Conservation (phyloP, 2,329 filamentous ascomycete species). For the Malbranchea zuffiana region DNA sequence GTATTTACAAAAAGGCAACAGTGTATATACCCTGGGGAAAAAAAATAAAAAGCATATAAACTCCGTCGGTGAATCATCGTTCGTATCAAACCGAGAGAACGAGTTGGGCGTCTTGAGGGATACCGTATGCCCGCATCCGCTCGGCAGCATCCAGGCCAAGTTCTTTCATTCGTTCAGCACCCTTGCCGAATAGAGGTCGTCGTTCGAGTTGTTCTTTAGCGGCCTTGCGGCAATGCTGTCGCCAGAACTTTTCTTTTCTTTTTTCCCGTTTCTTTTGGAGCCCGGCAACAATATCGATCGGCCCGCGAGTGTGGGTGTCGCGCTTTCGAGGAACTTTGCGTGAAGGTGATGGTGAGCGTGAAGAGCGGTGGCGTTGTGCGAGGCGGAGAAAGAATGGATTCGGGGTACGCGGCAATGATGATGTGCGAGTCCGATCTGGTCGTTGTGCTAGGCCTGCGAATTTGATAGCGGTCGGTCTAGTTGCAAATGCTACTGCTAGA, state of each 20-base stretch:
- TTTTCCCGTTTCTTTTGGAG: slow-evolving; percentile 89
- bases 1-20: too few relatives aligned
- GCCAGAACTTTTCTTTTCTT: slow-evolving; percentile 81
- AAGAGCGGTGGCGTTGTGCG: slow-evolving; percentile 24
- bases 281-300: slow-evolving; percentile 94
- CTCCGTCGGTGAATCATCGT: too few relatives aligned
- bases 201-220: slow-evolving; percentile 56
- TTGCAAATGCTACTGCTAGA: slow-evolving; percentile 32
- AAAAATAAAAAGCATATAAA: too few relatives aligned
- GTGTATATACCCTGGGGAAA: too few relatives aligned
- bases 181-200: slow-evolving; percentile 64
- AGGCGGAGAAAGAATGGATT: slow-evolving; percentile 51
- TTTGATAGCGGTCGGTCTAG: slow-evolving; percentile 40
- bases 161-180: slow-evolving; percentile 86
- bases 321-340: slow-evolving; percentile 14
- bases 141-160: slow-evolving; percentile 81
- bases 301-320: slow-evolving; percentile 68
- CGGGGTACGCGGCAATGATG: slow-evolving; percentile 72
- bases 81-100: slow-evolving; percentile 58
- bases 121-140: slow-evolving; percentile 58
- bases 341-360: slow-evolving; percentile 22
- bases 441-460: slow-evolving; percentile 48
- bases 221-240: slow-evolving; percentile 77
- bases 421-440: slow-evolving; percentile 62
- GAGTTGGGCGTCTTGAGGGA: slow-evolving; percentile 45